Percentiles rank a stretch among this genome's conserved stretches.
Conservation (phyloP, 116 monocot genomes). For the Phalaenopsis hybrid region DNA sequence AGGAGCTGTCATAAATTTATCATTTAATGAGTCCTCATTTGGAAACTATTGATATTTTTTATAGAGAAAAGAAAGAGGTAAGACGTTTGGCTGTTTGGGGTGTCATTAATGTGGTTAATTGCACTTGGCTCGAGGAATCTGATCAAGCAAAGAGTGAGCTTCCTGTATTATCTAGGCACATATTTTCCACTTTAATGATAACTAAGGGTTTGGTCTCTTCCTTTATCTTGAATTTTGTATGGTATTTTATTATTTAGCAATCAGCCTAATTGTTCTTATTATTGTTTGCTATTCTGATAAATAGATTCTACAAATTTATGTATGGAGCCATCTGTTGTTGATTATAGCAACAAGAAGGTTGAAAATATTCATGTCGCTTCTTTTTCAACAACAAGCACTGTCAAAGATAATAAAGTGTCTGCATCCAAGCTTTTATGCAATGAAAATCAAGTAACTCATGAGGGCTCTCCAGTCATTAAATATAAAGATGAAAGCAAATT, state of each 20-base stretch:
- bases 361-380: conserved; percentile 19
- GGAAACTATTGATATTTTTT: conserved; percentile 13
- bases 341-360: conserved; percentile 20
- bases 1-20: background rate
- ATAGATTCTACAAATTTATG: conserved; percentile 21
- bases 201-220: conserved; percentile 51
- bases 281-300: background rate
- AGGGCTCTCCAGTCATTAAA: conserved; percentile 10
- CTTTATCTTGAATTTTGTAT: background rate
- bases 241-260: background rate
- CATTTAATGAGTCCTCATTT: background rate
- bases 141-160: conserved; percentile 70
- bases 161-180: conserved; percentile 51
- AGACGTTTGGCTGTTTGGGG: conserved; percentile 76
- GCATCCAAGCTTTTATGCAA: conserved; percentile 20
- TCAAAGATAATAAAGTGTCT: conserved; percentile 13
- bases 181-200: conserved; percentile 44
- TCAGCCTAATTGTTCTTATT: conserved; percentile 5
- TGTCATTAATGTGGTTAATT: conserved; percentile 69
- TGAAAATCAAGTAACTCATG: conserved; percentile 27
- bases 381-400: conserved; percentile 10
- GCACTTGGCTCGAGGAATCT: conserved; percentile 90
- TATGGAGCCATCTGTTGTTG: conserved; percentile 23
- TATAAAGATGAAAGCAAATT: conserved; percentile 8
- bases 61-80: conserved; percentile 87